Conservation (phyloP, 2,329 filamentous ascomycete species). For the Monilinia fructicola region DNA sequence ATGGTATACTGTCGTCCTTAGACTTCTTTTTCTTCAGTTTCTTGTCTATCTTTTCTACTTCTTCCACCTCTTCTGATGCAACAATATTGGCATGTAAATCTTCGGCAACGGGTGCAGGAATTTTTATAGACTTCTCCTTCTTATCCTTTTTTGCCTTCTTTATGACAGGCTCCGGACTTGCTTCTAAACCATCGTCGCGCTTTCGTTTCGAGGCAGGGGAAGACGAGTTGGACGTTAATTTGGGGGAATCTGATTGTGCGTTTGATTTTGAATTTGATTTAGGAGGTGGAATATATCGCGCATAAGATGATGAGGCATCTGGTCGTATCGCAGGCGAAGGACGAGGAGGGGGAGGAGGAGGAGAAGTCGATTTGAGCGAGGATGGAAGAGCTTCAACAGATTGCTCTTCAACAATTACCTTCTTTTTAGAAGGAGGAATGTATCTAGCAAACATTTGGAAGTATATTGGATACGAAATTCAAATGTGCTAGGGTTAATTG, state of each 20-base stretch:
- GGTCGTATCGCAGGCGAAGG: conserved; percentile 28
- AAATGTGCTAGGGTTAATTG: neutral
- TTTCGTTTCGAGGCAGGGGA: conserved; percentile 20
- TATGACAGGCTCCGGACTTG: neutral
- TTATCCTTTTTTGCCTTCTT: conserved; percentile 25
- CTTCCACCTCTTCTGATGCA: neutral
- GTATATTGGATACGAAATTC: conserved; percentile 26
- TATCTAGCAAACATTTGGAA: conserved; percentile 39
- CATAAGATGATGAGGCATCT: conserved; percentile 39
- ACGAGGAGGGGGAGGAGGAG: conserved; percentile 19
- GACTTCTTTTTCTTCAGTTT: conserved; percentile 16
- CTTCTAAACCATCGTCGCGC: neutral
- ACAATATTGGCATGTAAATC: neutral
- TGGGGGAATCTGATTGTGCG: neutral
- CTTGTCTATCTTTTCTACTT: conserved; percentile 13
- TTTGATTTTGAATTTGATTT: conserved; percentile 25
- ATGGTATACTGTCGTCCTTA: neutral
- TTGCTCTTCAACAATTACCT: conserved; percentile 13
- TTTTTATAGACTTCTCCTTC: conserved; percentile 24
- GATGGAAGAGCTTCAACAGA: neutral
- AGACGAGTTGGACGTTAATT: neutral
- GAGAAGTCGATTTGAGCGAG: conserved; percentile 11
- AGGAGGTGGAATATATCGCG: conserved; percentile 38
- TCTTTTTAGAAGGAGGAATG: conserved; percentile 36
- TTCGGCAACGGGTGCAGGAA: neutral